Evolutionary conservation across 1,284 basidiomycete genomes (phyloP).

Genomic region (Malassezia caprae): DNA sequence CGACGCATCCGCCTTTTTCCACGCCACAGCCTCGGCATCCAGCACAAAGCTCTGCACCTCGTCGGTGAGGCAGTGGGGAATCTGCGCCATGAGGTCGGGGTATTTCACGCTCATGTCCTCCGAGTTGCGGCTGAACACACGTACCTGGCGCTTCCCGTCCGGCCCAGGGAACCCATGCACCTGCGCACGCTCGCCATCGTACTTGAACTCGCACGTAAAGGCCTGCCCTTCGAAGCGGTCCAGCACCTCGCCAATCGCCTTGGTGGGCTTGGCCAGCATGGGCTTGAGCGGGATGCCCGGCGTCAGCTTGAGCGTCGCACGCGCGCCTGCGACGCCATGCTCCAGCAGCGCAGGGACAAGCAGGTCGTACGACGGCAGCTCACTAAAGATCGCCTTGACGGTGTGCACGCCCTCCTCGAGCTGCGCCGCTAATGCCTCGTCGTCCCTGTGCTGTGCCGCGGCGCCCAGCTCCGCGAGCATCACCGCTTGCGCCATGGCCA

Average conservation of each 20-base stretch:
- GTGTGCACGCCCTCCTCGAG: slow-evolving; percentile 70
- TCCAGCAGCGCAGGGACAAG: slow-evolving; percentile 85
- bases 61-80: slow-evolving; percentile 59
- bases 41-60: slow-evolving; percentile 77
- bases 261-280: slow-evolving; percentile 99
- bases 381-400: slow-evolving; percentile 87
- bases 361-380: slow-evolving; percentile 83
- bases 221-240: slow-evolving; percentile 90
- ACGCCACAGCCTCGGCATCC: slow-evolving; percentile 91
- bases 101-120: slow-evolving; percentile 99
- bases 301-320: slow-evolving; percentile 73
- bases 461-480: slow-evolving; percentile 42
- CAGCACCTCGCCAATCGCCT: slow-evolving; percentile 95
- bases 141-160: slow-evolving; percentile 52
- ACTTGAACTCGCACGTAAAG: slow-evolving; percentile 99
- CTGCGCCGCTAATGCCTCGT: slow-evolving; percentile 62
- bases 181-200: slow-evolving; percentile 95
- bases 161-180: slow-evolving; percentile 26
- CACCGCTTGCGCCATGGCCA: slow-evolving; percentile 38
- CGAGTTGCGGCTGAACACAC: slow-evolving; percentile 87
- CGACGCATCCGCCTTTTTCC: slow-evolving; percentile 57
- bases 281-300: slow-evolving; percentile 91
- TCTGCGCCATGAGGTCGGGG: slow-evolving; percentile 86
- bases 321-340: slow-evolving; percentile 64
- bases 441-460: slow-evolving; percentile 54